A percentile compares a stretch with the other conserved stretches of the same genome.
These are phyloP conservation scores for Ulmus americana DNA, from an alignment of 331 rosid species.

Conservation along the genomic window DNA sequence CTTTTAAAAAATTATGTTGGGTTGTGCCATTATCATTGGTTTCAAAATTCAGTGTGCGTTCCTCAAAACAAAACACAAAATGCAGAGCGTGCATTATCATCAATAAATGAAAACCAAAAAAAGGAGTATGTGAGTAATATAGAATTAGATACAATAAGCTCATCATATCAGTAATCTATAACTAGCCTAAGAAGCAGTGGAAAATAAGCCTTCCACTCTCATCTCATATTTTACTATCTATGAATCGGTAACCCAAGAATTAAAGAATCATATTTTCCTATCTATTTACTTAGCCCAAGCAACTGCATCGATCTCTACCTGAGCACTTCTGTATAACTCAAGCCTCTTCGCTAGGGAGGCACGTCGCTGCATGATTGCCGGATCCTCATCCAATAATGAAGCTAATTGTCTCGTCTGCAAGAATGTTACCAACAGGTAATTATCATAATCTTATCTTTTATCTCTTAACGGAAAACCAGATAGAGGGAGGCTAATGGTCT, in stretches of 20 bases:
- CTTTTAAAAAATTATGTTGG: no score
- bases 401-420: constrained; percentile 60
- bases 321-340: constrained; percentile 84
- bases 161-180: neutral
- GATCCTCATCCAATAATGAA: constrained; percentile 75
- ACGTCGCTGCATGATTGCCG: constrained; percentile 79
- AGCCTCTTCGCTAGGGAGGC: constrained; percentile 66
- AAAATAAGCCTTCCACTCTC: neutral
- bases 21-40: no score
- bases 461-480: neutral
- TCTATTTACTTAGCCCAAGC: constrained; percentile 75
- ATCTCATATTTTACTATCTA: neutral
- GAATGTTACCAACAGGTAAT: neutral
- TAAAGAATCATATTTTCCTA: neutral
- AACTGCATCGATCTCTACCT: constrained; percentile 73
- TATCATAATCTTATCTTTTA: neutral
- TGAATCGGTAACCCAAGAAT: constrained; percentile 3
- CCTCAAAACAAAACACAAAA: no score
- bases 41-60: no score
- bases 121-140: neutral
- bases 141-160: neutral
- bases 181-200: neutral
- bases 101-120: no score
- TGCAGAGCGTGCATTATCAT: no score
- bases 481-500: neutral